Conservation (phyloP, 306 rosid species). For the Fragaria nilgerrensis region DNA sequence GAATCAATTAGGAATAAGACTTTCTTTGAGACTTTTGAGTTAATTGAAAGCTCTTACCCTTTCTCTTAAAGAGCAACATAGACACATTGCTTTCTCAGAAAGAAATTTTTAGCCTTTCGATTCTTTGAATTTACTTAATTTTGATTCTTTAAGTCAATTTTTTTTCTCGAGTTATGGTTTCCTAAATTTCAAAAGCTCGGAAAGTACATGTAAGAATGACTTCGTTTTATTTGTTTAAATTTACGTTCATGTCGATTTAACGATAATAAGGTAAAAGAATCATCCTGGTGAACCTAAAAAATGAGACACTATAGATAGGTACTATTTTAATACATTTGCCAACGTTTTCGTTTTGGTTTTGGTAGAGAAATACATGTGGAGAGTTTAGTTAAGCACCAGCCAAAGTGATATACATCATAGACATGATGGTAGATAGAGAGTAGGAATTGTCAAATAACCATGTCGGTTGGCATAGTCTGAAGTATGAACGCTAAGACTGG, state of each 20-base stretch:
- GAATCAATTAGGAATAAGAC: background rate
- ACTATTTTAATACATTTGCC: background rate
- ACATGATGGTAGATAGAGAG: background rate
- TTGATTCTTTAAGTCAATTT: background rate
- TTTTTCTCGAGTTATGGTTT: background rate
- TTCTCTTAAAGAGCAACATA: background rate
- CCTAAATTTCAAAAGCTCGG: background rate
- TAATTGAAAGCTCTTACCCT: background rate
- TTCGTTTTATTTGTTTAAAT: background rate
- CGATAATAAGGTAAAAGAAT: background rate
- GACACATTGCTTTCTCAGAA: slow-evolving; percentile 5
- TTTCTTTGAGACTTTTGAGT: background rate
- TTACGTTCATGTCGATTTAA: background rate
- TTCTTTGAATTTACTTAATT: background rate
- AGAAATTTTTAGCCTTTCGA: background rate
- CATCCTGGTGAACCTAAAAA: background rate
- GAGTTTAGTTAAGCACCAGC: background rate
- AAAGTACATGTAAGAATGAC: background rate
- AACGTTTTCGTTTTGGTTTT: background rate
- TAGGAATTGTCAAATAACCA: background rate
- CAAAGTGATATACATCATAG: background rate
- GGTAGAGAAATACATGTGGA: background rate
- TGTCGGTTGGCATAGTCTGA: background rate
- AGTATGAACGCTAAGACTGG: background rate
- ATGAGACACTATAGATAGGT: background rate